Conservation (phyloP, 257 asterid genomes). For the Penstemon barbatus region DNA sequence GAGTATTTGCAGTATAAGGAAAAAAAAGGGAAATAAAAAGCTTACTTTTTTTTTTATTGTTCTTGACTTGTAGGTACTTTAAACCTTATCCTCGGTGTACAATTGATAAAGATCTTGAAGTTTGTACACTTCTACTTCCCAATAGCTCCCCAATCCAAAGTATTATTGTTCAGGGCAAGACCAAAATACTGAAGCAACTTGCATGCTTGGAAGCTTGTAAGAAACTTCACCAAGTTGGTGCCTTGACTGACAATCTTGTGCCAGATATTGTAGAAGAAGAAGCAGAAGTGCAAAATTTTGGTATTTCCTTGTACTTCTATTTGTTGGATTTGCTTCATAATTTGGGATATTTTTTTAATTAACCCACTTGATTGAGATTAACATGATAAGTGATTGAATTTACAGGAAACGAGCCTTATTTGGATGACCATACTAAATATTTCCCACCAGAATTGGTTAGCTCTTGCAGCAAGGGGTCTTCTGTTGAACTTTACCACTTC, state of each 20-base stretch:
- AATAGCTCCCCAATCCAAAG: constrained; percentile 59
- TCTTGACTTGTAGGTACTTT: constrained; percentile 53
- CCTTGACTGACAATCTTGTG: constrained; percentile 69
- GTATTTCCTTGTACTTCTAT: constrained; percentile 31
- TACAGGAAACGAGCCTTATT: constrained; percentile 43
- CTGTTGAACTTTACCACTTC: constrained; percentile 37
- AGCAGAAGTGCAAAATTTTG: constrained; percentile 41
- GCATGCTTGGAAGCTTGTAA: constrained; percentile 87
- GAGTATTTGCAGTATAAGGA: neutral
- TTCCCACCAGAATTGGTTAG: constrained; percentile 66
- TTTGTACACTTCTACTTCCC: constrained; percentile 65
- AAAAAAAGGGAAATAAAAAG: too few species aligned
- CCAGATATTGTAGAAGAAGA: constrained; percentile 71
- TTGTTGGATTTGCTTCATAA: neutral
- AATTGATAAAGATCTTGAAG: constrained; percentile 42
- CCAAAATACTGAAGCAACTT: constrained; percentile 55
- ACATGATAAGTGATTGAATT: constrained; percentile 4
- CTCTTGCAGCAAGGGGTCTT: constrained; percentile 12
- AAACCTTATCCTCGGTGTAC: constrained; percentile 68
- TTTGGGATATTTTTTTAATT: constrained; percentile 11
- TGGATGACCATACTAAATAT: constrained; percentile 44
- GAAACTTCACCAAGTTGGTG: constrained; percentile 66
- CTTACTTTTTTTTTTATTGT: neutral
- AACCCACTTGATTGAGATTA: neutral
- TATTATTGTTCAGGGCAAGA: constrained; percentile 40